These are phyloP conservation scores for Boletus sp. DNA, from an alignment of 768 basidiomycete genomes.

Conservation along the genomic window DNA sequence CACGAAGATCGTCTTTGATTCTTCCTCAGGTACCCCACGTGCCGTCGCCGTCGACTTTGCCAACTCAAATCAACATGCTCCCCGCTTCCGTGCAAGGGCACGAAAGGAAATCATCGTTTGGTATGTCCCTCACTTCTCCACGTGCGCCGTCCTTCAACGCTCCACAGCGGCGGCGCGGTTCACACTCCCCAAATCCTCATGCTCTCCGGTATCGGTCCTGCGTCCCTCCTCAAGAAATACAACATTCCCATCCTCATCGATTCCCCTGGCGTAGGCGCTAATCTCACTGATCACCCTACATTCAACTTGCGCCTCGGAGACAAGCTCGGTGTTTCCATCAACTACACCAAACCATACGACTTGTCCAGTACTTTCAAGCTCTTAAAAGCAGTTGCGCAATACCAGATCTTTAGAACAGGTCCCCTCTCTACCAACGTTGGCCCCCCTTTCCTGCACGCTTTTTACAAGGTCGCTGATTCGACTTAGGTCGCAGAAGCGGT, in stretches of 20 bases:
- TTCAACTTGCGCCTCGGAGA: conserved; percentile 53
- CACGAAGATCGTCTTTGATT: conserved; percentile 56
- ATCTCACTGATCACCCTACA: conserved; percentile 67
- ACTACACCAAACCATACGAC: conserved; percentile 34
- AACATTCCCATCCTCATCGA: conserved; percentile 56
- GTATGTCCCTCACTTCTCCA: conserved; percentile 34
- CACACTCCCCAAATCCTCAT: conserved; percentile 67
- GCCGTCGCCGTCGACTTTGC: conserved; percentile 65
- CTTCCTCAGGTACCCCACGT: conserved; percentile 35
- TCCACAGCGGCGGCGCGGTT: conserved; percentile 53
- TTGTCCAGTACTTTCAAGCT: conserved; percentile 23
- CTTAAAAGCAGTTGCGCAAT: conserved; percentile 37
- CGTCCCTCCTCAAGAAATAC: conserved; percentile 48
- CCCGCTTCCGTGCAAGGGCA: conserved; percentile 44
- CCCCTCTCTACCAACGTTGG: conserved; percentile 53
- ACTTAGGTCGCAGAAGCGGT: conserved; percentile 27
- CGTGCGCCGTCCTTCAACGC: neutral
- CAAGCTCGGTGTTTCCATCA: conserved; percentile 42
- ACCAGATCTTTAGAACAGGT: conserved; percentile 44
- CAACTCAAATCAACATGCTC: conserved; percentile 20
- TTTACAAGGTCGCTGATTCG: neutral
- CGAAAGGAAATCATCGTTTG: conserved; percentile 59
- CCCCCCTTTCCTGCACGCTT: neutral
- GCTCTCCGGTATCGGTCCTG: conserved; percentile 76
- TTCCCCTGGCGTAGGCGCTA: conserved; percentile 69